Conservation (phyloP, 1,284 basidiomycete genomes). For the Apiotrichum veenhuisii region DNA sequence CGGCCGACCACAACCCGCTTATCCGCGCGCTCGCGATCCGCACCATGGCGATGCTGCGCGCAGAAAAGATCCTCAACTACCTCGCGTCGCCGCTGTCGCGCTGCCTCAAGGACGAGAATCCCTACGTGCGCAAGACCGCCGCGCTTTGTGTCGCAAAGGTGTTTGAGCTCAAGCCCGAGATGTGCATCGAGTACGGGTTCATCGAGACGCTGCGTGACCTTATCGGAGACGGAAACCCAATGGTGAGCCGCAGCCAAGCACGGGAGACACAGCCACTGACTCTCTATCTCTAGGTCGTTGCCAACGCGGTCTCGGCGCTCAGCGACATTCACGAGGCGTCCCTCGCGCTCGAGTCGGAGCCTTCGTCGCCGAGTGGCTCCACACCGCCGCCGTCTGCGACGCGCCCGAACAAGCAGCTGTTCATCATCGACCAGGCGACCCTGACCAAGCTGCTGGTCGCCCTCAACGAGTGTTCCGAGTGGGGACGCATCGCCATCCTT, state of each 20-base stretch:
- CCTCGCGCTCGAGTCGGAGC: conserved; percentile 32
- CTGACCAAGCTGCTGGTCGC: conserved; percentile 90
- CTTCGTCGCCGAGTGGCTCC: conserved; percentile 31
- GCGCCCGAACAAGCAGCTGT: conserved; percentile 56
- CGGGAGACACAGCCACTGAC: too few species aligned
- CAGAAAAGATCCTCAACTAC: conserved; percentile 99
- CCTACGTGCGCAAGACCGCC: conserved; percentile 96
- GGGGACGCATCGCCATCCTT: conserved; percentile 92
- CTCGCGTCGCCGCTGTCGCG: conserved; percentile 89
- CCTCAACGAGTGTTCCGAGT: conserved; percentile 97
- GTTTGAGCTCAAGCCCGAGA: conserved; percentile 91
- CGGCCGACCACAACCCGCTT: conserved; percentile 92
- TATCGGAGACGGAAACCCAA: conserved; percentile 84
- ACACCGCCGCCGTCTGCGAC: conserved; percentile 53
- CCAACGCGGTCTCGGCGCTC: conserved; percentile 95
- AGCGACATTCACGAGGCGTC: conserved; percentile 77
- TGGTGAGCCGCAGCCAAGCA: conserved; percentile 62
- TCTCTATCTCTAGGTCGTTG: conserved; percentile 62
- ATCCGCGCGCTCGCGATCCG: conserved; percentile 94
- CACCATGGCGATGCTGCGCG: conserved; percentile 94
- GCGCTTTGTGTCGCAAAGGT: conserved; percentile 92
- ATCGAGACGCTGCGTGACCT: conserved; percentile 70
- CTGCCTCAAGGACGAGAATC: conserved; percentile 88
- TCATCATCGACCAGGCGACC: conserved; percentile 74
- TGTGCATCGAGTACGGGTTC: conserved; percentile 94